phyloP scores from a whole-genome alignment of 805 yeast species.

The Cyberlindnera amylophila region DNA sequence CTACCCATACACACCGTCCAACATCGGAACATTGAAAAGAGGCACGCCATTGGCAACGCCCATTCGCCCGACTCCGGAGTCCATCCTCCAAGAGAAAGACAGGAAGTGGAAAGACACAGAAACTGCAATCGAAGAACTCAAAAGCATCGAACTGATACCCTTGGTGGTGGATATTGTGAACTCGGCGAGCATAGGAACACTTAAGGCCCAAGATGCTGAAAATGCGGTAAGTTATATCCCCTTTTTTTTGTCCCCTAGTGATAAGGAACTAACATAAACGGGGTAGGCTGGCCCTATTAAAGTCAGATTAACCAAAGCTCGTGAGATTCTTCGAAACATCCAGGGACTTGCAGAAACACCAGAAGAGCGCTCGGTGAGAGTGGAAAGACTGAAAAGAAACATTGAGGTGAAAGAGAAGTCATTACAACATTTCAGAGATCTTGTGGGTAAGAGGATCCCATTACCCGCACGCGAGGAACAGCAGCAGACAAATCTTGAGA shows the following conservation, averaged over 20 bases:
- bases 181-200: constrained; percentile 35
- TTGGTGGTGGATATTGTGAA: constrained; percentile 38
- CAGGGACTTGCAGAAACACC: constrained; percentile 44
- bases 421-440: constrained; percentile 21
- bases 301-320: constrained; percentile 35
- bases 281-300: constrained; percentile 41
- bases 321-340: constrained; percentile 35
- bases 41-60: constrained; percentile 12
- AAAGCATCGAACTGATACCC: constrained; percentile 36
- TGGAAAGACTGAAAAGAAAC: constrained; percentile 32
- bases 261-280: background rate
- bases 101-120: constrained; percentile 14
- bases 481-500: background rate
- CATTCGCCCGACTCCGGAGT: constrained; percentile 11
- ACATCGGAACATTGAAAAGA: background rate
- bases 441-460: constrained; percentile 17
- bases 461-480: constrained; percentile 5
- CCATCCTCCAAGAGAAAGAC: constrained; percentile 10
- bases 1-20: too few relatives aligned
- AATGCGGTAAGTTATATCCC: constrained; percentile 34
- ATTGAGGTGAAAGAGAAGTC: constrained; percentile 29
- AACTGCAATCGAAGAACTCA: constrained; percentile 29
- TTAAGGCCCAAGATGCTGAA: constrained; percentile 41
- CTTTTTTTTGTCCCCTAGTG: background rate
- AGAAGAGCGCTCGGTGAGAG: constrained; percentile 32